A percentile compares a stretch with the other conserved stretches of the same genome.
Conservation (phyloP, 768 basidiomycete species). For the Kwoniella newhampshirensis region DNA sequence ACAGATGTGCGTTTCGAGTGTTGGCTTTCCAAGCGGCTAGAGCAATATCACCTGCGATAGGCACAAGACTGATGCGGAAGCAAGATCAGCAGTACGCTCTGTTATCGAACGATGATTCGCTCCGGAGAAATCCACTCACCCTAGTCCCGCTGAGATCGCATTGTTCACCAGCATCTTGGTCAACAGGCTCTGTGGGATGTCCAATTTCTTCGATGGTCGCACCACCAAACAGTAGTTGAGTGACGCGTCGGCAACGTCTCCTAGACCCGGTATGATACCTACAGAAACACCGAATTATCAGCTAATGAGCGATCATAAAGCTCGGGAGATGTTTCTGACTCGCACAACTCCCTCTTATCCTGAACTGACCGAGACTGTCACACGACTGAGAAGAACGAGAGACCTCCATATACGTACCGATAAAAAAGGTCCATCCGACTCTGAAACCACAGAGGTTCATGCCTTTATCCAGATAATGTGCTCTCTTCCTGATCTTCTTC, state of each 20-base stretch:
- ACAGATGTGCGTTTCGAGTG: constrained; percentile 76
- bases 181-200: constrained; percentile 67
- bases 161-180: constrained; percentile 73
- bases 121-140: constrained; percentile 53
- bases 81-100: neutral
- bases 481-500: constrained; percentile 68
- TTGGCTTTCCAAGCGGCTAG: constrained; percentile 83
- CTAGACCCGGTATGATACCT: constrained; percentile 48
- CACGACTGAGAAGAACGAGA: neutral
- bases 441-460: constrained; percentile 75
- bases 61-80: constrained; percentile 56
- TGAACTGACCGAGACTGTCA: no score
- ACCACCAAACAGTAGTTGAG: constrained; percentile 71
- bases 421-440: constrained; percentile 83
- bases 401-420: constrained; percentile 54
- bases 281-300: neutral
- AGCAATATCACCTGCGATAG: constrained; percentile 71
- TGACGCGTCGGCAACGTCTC: constrained; percentile 47
- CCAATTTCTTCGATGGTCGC: constrained; percentile 70
- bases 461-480: constrained; percentile 83
- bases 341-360: no score
- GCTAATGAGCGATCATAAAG: no score
- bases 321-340: no score
- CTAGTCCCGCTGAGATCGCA: constrained; percentile 65
- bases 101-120: neutral